phyloP scores from a whole-genome alignment of 495 filamentous ascomycete species.

The Glonium stellatum region DNA sequence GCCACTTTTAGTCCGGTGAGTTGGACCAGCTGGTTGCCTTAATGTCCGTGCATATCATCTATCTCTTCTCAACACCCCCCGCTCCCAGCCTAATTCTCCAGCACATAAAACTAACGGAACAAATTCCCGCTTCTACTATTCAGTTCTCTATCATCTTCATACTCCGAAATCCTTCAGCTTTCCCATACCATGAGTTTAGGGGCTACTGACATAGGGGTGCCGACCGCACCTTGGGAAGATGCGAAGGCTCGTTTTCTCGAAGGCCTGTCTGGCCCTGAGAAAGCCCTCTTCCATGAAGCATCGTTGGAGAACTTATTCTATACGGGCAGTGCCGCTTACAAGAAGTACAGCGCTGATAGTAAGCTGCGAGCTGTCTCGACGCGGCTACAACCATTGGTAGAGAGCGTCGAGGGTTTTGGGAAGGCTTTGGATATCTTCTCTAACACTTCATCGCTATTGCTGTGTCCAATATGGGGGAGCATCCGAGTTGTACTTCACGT shows the following conservation, averaged over 20 bases:
- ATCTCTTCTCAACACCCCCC: no score
- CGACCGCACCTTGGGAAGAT: neutral
- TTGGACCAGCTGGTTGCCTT: no score
- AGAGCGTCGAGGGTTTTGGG: constrained; percentile 38
- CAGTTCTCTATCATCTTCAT: no score
- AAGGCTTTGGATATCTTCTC: constrained; percentile 37
- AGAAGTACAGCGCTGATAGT: constrained; percentile 26
- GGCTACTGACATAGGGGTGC: no score
- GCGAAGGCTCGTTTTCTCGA: neutral
- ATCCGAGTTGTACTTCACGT: constrained; percentile 38
- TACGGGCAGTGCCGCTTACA: constrained; percentile 31
- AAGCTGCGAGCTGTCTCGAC: constrained; percentile 22
- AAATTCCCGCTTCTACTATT: no score
- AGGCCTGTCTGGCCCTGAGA: neutral
- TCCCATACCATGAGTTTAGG: no score
- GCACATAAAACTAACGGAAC: no score
- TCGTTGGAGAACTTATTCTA: constrained; percentile 33
- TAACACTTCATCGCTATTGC: constrained; percentile 32
- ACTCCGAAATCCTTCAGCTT: no score
- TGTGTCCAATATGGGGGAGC: constrained; percentile 41
- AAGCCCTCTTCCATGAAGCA: constrained; percentile 10
- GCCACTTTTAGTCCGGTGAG: no score
- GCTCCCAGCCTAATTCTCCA: no score
- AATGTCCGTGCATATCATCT: no score
- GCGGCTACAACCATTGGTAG: constrained; percentile 28